phyloP scores from a whole-genome alignment of 164 flowering plant genomes.

The Amborella trichopoda region DNA sequence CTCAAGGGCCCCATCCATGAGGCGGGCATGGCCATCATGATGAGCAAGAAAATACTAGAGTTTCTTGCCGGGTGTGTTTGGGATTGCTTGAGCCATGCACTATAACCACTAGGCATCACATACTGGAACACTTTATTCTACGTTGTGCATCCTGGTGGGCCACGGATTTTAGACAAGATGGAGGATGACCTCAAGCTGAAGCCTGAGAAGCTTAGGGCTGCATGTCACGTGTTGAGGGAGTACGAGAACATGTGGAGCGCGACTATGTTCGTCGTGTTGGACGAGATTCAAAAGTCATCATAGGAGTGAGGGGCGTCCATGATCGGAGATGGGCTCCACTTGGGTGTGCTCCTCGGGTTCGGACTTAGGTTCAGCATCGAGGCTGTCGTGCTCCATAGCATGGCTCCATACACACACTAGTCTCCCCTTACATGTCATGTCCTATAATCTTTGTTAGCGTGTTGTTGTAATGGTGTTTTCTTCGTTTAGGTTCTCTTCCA shows the following conservation, averaged over 20 bases:
- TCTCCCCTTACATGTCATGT: too few species aligned
- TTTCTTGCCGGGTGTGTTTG: background rate
- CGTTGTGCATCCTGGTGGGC: conserved; percentile 6
- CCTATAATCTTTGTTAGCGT: too few species aligned
- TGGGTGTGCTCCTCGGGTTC: conserved; percentile 2
- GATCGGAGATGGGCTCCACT: background rate
- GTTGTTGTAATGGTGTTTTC: too few species aligned
- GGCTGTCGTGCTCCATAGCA: background rate
- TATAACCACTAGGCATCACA: background rate
- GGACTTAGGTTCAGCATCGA: background rate
- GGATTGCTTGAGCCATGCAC: background rate
- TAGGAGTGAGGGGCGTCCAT: background rate
- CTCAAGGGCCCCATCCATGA: background rate
- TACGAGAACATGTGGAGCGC: conserved; percentile 3
- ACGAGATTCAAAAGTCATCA: conserved; percentile 1
- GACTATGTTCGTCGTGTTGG: conserved; percentile 3
- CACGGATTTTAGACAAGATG: conserved; percentile 1
- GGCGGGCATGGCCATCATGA: background rate
- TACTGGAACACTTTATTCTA: conserved; percentile 6
- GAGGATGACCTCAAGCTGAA: conserved; percentile 1
- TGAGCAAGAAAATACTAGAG: background rate
- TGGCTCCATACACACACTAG: too few species aligned
- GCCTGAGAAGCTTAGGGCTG: conserved; percentile 1
- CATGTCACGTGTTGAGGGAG: conserved; percentile 2
- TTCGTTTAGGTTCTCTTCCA: too few species aligned